A percentile compares a stretch with the other conserved stretches of the same genome.
Conservation (phyloP, 2,329 filamentous ascomycete genomes). For the Trichoderma polysporum region DNA sequence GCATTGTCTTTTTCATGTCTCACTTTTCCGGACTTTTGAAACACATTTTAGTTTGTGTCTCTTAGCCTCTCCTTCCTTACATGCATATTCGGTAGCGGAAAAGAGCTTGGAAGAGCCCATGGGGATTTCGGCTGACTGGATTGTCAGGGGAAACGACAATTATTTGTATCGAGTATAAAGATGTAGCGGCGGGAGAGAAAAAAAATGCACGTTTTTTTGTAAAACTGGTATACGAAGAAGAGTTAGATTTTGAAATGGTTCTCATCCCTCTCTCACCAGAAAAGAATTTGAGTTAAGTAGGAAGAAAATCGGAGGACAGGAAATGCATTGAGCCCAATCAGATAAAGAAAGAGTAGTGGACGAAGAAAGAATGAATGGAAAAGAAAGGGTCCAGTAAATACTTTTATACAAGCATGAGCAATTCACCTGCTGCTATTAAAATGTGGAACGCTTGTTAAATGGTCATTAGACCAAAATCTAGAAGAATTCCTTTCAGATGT, state of each 20-base stretch:
- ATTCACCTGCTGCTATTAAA: background rate
- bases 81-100: background rate
- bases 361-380: background rate
- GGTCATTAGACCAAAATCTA: background rate
- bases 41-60: background rate
- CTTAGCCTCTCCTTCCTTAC: background rate
- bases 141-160: background rate
- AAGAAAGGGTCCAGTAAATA: background rate
- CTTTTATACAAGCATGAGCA: background rate
- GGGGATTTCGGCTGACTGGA: background rate
- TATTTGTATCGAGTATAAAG: constrained; percentile 9
- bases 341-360: background rate
- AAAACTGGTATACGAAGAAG: background rate
- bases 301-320: background rate
- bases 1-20: background rate
- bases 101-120: background rate
- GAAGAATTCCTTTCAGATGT: background rate
- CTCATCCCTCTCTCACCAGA: background rate
- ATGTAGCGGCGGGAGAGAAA: background rate
- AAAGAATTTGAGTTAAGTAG: background rate
- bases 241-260: background rate
- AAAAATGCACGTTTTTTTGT: background rate
- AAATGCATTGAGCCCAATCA: background rate
- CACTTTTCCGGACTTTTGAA: background rate
- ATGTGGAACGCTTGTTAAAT: background rate